Evolutionary conservation across 2,329 filamentous ascomycete genomes (phyloP).

Genomic region (Niveomyces coronatus): DNA sequence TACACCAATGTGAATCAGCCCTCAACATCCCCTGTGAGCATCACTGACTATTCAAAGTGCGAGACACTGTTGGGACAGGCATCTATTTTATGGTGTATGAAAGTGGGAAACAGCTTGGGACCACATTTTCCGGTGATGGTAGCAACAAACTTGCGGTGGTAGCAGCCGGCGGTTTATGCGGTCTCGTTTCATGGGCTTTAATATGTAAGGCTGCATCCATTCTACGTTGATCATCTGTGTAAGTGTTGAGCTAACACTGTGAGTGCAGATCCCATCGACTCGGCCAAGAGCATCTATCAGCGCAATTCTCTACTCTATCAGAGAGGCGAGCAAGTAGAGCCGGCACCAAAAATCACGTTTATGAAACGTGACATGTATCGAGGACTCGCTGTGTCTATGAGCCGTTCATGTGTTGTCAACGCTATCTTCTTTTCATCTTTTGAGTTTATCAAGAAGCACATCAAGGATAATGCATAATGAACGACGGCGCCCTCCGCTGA

Average conservation of each 20-base stretch:
- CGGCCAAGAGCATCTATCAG: slow-evolving; percentile 78
- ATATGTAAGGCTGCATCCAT: slow-evolving; percentile 45
- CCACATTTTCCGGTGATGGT: slow-evolving; percentile 62
- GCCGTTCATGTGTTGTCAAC: slow-evolving; percentile 71
- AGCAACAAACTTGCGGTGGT: slow-evolving; percentile 72
- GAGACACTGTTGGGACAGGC: slow-evolving; percentile 72
- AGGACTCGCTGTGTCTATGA: slow-evolving; percentile 74
- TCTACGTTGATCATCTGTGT: not conserved
- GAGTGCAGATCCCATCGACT: slow-evolving; percentile 57
- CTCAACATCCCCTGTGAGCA: not conserved
- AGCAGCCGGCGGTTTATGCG: slow-evolving; percentile 68
- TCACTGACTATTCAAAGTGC: slow-evolving; percentile 38
- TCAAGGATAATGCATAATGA: slow-evolving; percentile 34
- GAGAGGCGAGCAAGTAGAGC: slow-evolving; percentile 51
- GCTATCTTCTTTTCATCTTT: slow-evolving; percentile 86
- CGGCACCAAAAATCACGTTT: slow-evolving; percentile 65
- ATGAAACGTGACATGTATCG: slow-evolving; percentile 72
- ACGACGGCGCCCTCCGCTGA: too few relatives aligned
- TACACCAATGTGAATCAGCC: slow-evolving; percentile 59
- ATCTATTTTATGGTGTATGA: slow-evolving; percentile 90
- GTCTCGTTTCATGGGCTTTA: slow-evolving; percentile 72
- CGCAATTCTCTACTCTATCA: slow-evolving; percentile 65
- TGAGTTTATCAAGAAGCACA: slow-evolving; percentile 67
- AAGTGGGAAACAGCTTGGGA: slow-evolving; percentile 71
- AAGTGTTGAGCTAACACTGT: slow-evolving; percentile 7